Evolutionary conservation across 805 yeast genomes (phyloP).

Genomic region (Citeromyces nyonsensis): DNA sequence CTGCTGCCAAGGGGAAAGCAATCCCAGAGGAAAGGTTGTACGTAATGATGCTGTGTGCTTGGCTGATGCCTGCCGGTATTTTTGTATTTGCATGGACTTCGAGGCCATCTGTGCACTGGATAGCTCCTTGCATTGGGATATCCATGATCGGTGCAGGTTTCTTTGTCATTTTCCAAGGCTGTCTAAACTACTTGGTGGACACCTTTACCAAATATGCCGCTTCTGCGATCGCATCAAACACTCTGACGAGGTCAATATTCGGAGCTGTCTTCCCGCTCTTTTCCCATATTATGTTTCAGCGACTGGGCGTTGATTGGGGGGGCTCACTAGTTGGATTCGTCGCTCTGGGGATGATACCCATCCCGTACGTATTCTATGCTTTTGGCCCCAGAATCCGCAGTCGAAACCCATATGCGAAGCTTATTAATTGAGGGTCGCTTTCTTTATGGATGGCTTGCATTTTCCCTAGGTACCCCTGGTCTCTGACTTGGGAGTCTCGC

Average conservation of each 20-base stretch:
- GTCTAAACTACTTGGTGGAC: constrained; percentile 46
- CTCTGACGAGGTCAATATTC: constrained; percentile 39
- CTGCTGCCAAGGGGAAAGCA: constrained; percentile 23
- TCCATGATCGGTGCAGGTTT: constrained; percentile 32
- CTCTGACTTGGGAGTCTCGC: too few relatives aligned
- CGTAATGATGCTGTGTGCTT: constrained; percentile 36
- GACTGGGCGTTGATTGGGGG: constrained; percentile 39
- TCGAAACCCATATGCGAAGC: constrained; percentile 4
- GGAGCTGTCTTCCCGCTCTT: constrained; percentile 52
- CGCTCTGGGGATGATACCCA: constrained; percentile 33
- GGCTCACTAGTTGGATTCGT: constrained; percentile 35
- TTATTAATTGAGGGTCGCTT: too few relatives aligned
- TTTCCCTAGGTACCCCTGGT: too few relatives aligned
- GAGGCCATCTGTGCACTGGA: constrained; percentile 39
- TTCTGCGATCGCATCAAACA: constrained; percentile 49
- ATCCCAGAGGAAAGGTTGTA: constrained; percentile 47
- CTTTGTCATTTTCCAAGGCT: constrained; percentile 40
- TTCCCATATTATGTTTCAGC: constrained; percentile 32
- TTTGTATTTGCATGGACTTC: constrained; percentile 55
- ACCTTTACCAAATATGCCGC: constrained; percentile 44
- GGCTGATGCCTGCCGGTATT: constrained; percentile 34
- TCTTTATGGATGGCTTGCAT: too few relatives aligned
- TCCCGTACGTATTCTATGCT: constrained; percentile 35
- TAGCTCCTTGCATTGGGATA: constrained; percentile 21
- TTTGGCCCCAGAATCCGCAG: constrained; percentile 26